These are phyloP conservation scores for Talinum fruticosum DNA, from an alignment of 148 eudicot species.

Conservation along the genomic window DNA sequence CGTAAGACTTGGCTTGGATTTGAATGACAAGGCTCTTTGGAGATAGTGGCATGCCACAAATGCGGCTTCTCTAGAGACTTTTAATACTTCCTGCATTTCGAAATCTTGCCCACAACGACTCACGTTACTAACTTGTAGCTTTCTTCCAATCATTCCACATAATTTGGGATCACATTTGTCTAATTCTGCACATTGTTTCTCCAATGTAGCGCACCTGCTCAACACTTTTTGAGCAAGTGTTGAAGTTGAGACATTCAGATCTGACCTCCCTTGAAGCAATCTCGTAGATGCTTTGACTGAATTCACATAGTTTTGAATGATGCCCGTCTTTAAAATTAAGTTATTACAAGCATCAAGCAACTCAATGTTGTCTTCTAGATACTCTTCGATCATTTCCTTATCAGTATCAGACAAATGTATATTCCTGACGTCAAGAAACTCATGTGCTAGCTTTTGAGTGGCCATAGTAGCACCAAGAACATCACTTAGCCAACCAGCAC, in stretches of 20 bases:
- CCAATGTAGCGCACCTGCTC: constrained; percentile 8
- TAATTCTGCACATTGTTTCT: constrained; percentile 17
- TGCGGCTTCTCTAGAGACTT: constrained; percentile 31
- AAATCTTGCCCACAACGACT: not conserved
- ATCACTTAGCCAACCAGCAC: not conserved
- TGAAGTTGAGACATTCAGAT: not conserved
- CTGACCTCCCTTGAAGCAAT: not conserved
- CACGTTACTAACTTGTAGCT: not conserved
- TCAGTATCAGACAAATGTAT: not conserved
- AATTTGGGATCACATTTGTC: constrained; percentile 24
- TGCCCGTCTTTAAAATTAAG: constrained; percentile 22
- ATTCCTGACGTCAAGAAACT: not conserved
- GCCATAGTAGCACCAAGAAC: constrained; percentile 2
- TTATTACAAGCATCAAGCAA: constrained; percentile 35
- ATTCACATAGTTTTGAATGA: constrained; percentile 19
- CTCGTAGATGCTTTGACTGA: constrained; percentile 5
- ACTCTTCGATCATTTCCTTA: constrained; percentile 12
- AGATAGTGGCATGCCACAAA: constrained; percentile 24
- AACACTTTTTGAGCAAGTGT: constrained; percentile 13
- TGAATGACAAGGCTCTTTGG: constrained; percentile 30
- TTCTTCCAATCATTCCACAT: constrained; percentile 5
- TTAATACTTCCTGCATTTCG: constrained; percentile 20
- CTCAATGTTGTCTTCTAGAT: constrained; percentile 27
- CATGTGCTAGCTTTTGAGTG: constrained; percentile 10
- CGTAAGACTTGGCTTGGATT: constrained; percentile 22